Conservation (phyloP, 73 alveolate genomes). For the Durusdinium trenchii region DNA sequence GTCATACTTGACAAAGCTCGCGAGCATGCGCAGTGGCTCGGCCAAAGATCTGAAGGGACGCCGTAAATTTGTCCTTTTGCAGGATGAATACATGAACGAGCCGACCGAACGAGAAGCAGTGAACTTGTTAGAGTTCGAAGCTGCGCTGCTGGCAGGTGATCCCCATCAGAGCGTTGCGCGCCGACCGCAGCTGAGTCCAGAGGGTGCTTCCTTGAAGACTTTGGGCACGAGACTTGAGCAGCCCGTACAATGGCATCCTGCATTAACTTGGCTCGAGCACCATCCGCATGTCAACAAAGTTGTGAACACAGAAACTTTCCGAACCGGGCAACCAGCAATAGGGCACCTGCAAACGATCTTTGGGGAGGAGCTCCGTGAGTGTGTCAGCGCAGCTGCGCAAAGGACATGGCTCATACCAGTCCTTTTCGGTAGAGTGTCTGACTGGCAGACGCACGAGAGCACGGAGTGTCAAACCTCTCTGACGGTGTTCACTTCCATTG, state of each 20-base stretch:
- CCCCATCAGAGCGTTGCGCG: background rate
- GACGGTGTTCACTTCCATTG: background rate
- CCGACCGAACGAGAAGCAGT: background rate
- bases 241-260: background rate
- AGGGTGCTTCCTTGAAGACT: background rate
- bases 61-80: background rate
- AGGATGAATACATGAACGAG: background rate
- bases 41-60: background rate
- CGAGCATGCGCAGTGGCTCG: background rate
- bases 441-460: too few species aligned
- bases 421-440: background rate
- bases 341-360: background rate
- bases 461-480: too few species aligned
- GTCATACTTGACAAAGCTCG: background rate
- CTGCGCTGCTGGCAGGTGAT: background rate
- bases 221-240: background rate
- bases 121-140: background rate
- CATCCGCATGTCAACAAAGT: background rate
- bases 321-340: background rate
- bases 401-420: background rate
- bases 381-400: background rate
- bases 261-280: background rate
- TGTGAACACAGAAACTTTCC: background rate
- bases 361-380: background rate
- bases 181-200: background rate